Percentiles rank a stretch among this genome's conserved stretches.
phyloP scores from a whole-genome alignment of 2,329 filamentous ascomycete genomes.

The Venturia aucupariae region DNA sequence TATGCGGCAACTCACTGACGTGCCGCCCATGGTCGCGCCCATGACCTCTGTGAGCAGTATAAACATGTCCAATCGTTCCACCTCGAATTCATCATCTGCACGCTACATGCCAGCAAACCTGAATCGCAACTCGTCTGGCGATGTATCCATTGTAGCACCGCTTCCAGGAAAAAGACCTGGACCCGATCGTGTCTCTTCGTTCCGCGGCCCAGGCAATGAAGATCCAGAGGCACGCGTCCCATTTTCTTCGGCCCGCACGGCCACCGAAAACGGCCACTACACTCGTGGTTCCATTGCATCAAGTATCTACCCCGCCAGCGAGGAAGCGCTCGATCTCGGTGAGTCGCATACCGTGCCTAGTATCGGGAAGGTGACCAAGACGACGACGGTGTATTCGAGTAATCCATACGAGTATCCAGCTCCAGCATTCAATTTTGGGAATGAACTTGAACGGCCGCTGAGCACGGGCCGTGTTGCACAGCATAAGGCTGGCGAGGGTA shows the following conservation, averaged over 20 bases:
- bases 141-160: not conserved
- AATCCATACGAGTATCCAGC: not conserved
- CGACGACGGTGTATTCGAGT: not conserved
- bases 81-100: not conserved
- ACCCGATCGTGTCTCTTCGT: conserved; percentile 5
- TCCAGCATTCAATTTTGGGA: not conserved
- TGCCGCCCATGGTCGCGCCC: conserved; percentile 5
- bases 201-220: conserved; percentile 11
- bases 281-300: not conserved
- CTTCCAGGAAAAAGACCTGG: not conserved
- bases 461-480: conserved; percentile 13
- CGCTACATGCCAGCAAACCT: conserved; percentile 4
- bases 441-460: conserved; percentile 8
- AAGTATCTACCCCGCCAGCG: conserved; percentile 5
- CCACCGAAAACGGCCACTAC: not conserved
- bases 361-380: not conserved
- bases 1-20: conserved; percentile 10
- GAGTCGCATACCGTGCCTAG: not conserved
- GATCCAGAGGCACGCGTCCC: conserved; percentile 13
- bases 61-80: conserved; percentile 7
- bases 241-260: not conserved
- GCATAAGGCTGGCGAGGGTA: conserved; percentile 10
- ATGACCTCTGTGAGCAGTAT: conserved; percentile 1
- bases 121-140: not conserved
- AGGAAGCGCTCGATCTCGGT: conserved; percentile 1